Conservation (phyloP, 768 basidiomycete genomes). For the Termitomyces eurrhizus region DNA sequence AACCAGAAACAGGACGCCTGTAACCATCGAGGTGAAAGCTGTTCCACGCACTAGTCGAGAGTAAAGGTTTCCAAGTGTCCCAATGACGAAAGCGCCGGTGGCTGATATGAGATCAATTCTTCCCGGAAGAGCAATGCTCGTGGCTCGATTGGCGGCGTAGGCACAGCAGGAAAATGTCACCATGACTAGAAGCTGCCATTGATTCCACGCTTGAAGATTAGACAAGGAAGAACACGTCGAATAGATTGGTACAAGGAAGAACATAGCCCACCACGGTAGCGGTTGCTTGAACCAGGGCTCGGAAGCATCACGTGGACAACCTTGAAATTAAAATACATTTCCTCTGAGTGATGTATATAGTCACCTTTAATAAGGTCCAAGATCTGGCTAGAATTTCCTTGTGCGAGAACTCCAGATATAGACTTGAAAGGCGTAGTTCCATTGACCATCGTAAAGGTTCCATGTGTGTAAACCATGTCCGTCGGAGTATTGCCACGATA, state of each 20-base stretch:
- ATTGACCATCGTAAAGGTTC: slow-evolving; percentile 47
- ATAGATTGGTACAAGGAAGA: slow-evolving; percentile 74
- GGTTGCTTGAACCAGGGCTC: slow-evolving; percentile 80
- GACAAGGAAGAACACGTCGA: slow-evolving; percentile 69
- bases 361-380: slow-evolving; percentile 49
- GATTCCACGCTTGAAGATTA: slow-evolving; percentile 70
- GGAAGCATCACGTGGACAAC: slow-evolving; percentile 67
- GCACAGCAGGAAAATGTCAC: slow-evolving; percentile 72
- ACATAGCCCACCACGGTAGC: slow-evolving; percentile 79
- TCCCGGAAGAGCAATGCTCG: slow-evolving; percentile 57
- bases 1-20: slow-evolving; percentile 86
- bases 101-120: slow-evolving; percentile 74
- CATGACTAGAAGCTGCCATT: slow-evolving; percentile 74
- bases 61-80: slow-evolving; percentile 79
- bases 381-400: slow-evolving; percentile 32
- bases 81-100: slow-evolving; percentile 73
- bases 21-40: slow-evolving; percentile 90
- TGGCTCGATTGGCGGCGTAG: slow-evolving; percentile 65
- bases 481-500: slow-evolving; percentile 38
- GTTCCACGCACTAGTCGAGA: slow-evolving; percentile 73
- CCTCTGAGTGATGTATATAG: neutral
- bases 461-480: slow-evolving; percentile 48
- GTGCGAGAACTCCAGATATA: slow-evolving; percentile 43
- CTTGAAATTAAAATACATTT: slow-evolving; percentile 30
- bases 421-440: slow-evolving; percentile 34